phyloP scores from a whole-genome alignment of 306 rosid genomes.

The Trifolium repens region DNA sequence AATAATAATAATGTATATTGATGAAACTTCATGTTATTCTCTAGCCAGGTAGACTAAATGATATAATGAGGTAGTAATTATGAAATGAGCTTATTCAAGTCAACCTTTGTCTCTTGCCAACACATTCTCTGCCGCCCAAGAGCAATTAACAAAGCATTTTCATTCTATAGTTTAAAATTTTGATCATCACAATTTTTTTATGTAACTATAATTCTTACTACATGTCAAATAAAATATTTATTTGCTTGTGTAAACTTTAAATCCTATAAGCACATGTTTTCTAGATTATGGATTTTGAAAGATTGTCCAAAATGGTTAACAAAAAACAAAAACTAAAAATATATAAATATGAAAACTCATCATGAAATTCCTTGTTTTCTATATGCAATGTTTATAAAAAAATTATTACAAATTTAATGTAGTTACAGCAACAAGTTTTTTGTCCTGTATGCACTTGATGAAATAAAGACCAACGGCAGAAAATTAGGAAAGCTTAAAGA shows the following conservation, averaged over 20 bases:
- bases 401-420: slow-evolving; percentile 24
- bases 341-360: background rate
- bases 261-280: too few relatives aligned
- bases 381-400: background rate
- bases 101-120: slow-evolving; percentile 43
- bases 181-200: slow-evolving; percentile 20
- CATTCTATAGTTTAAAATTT: slow-evolving; percentile 5
- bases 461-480: slow-evolving; percentile 12
- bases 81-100: slow-evolving; percentile 35
- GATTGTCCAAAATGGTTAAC: too few relatives aligned
- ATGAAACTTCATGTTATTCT: slow-evolving; percentile 36
- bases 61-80: slow-evolving; percentile 6
- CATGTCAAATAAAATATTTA: background rate
- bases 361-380: background rate
- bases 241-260: too few relatives aligned
- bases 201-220: background rate
- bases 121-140: slow-evolving; percentile 38
- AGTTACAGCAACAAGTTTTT: slow-evolving; percentile 22
- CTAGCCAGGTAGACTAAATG: slow-evolving; percentile 31
- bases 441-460: slow-evolving; percentile 40
- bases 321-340: too few relatives aligned
- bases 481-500: slow-evolving; percentile 31
- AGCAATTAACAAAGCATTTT: slow-evolving; percentile 22
- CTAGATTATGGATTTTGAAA: too few relatives aligned
- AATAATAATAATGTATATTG: too few relatives aligned